Evolutionary conservation across 192 early-diverging fungal species (phyloP), one percentile per base, ranked within the genome.

Genomic region (Pecoramyces ruminantium): DNA sequence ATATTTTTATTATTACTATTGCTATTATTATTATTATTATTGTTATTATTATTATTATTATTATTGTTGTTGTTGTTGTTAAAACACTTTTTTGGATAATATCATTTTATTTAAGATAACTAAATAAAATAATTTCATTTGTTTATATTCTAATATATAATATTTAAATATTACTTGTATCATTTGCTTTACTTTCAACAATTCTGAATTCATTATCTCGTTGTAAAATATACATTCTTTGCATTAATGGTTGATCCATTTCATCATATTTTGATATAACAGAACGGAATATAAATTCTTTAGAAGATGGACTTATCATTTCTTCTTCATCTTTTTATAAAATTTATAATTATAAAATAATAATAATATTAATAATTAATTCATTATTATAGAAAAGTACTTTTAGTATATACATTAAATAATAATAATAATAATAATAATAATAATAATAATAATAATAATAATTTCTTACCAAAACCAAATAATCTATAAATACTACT

Each of bases 401-500:
- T n/a, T n/a, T n/a, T n/a, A n/a, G n/a, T n/a, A n/a, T n/a, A n/a
- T n/a, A n/a, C n/a, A 34, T 34, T 34, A 6, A 6, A 34, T 34
- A 6, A 34, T 38, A 51, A 16, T 30, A 80, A 30, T 27, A 78
- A 40, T 29, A 21, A 28, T 28, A 67, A 25, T 58, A 29, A 83
- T 77, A 79, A 58, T 79, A 25, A 42, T 28, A 29, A 29, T 15
- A 78, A 30, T 77, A 80, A 34, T 29, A n/a, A 0, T 17, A 6
- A 28, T 29, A 15, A 40, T 15, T 12, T 5, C 80, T 29, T 27
- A 85, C 85, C 83, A 77, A 85, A 81, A n/a, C 83, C 85, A 77
- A 92, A 88, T 15, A 93, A 82, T 28, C 88, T 85, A 40, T 88
- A 91, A 17, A 92, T 88, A 30, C 84, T 80, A 29, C 88, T 85